A percentile compares a stretch with the other conserved stretches of the same genome.
These are phyloP conservation scores for Penicillium aurantiogriseum DNA, from an alignment of 2,329 filamentous ascomycete genomes.

Conservation along the genomic window DNA sequence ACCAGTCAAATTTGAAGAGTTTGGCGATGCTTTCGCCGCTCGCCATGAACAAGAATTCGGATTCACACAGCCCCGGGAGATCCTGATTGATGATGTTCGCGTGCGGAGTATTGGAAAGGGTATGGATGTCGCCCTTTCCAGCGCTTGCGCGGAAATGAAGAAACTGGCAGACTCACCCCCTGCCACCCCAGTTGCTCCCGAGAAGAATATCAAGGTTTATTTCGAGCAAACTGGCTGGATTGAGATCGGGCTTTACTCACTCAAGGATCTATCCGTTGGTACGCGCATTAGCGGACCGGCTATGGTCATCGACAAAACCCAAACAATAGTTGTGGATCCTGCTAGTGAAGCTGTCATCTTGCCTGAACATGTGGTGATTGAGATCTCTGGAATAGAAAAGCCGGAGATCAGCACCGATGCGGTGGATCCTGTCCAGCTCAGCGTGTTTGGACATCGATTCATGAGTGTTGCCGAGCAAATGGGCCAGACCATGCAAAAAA, in stretches of 20 bases:
- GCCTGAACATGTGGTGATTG: constrained; percentile 79
- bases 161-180: not conserved
- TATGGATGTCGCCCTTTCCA: not conserved
- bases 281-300: constrained; percentile 36
- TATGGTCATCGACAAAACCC: constrained; percentile 61
- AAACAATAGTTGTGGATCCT: constrained; percentile 83
- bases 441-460: constrained; percentile 76
- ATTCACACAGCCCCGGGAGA: not conserved
- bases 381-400: constrained; percentile 36
- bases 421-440: constrained; percentile 72
- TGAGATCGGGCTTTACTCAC: too few relatives aligned
- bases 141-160: not conserved
- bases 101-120: not conserved
- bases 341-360: constrained; percentile 69
- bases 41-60: not conserved
- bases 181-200: too few relatives aligned
- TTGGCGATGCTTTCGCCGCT: not conserved
- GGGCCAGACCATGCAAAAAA: constrained; percentile 77
- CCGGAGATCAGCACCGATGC: constrained; percentile 32
- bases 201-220: not conserved
- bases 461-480: constrained; percentile 85
- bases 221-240: not conserved
- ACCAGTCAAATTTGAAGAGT: not conserved
- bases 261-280: not conserved
- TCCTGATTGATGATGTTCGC: not conserved